Conservation (phyloP, 1,139 yeast genomes). For the Taphrina pruni region DNA sequence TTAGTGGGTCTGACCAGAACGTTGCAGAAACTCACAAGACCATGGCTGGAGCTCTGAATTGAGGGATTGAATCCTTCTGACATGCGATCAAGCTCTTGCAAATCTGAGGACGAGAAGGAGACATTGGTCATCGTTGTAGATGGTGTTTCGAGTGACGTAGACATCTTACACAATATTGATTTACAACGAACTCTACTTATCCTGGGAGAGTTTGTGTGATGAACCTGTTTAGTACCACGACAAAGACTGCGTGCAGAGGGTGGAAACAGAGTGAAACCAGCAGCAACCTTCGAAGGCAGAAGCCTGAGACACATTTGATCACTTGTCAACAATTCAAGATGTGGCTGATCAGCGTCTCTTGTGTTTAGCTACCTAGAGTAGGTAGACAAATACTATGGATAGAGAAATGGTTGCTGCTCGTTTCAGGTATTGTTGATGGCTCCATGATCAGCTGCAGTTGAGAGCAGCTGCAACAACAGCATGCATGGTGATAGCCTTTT, state of each 20-base stretch:
- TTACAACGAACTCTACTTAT: background rate
- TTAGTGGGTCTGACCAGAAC: background rate
- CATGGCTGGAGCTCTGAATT: background rate
- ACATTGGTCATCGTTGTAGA: conserved; percentile 1
- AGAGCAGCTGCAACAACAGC: no score
- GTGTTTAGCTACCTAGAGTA: background rate
- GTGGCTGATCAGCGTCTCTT: conserved; percentile 1
- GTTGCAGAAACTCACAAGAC: background rate
- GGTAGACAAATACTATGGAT: no score
- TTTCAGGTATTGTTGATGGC: no score
- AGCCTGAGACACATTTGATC: no score
- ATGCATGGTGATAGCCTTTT: no score
- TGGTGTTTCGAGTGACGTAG: background rate
- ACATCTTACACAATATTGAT: background rate
- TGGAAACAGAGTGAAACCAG: background rate
- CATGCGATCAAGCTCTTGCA: conserved; percentile 14
- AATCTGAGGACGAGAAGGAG: conserved; percentile 9
- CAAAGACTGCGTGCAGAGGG: no score
- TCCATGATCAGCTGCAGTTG: background rate
- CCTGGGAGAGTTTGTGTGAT: no score
- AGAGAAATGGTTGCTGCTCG: no score
- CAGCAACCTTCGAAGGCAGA: background rate
- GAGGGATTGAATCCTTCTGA: conserved; percentile 5
- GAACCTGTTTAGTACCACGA: no score
- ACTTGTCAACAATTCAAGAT: background rate